Evolutionary conservation across 768 basidiomycete species (phyloP), one percentile per base, ranked within the genome.

Genomic region (Leccinum disarticulatum): DNA sequence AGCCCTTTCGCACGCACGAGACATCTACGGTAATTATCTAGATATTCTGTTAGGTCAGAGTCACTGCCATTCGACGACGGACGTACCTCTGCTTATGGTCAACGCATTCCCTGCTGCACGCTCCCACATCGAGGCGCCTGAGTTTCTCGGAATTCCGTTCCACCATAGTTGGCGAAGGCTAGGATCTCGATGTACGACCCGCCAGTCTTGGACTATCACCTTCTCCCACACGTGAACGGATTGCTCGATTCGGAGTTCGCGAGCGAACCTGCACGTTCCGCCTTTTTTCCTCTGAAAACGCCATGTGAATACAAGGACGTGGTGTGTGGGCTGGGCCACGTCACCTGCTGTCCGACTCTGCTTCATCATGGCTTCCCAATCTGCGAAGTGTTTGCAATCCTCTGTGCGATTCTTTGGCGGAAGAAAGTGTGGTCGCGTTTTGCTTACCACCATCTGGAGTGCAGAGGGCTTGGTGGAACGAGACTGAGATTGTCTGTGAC

Each of bases 321-420:
- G 27, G 4, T 25, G 27, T 47, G 19, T 13, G n/a, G 51, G 50
- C 31, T 43, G 63, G 49, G 31, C 59, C 13, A 11, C 9, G 74
- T 70, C 61, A 93, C 93, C 91, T 63, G 87, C 83, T 17, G 76
- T 73, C 55, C 88, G 85, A 75, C 90, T 93, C 49, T 79, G 85
- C 63, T 85, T 86, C 88, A 94, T 92, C 92, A 96, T 96, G 36
- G 80, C 74, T 68, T 92, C 84, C 89, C 93, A 95, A 69, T 90
- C 89, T 4, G 87, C 83, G 69, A 93, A 78, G 74, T 96, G 94
- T 64, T 88, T 95, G 53, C 79, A 73, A 68, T 95, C 93, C 73
- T 96, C 93, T 59, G 82, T 70, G 30, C 81, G 82, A 51, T 74
- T 76, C 70, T 96, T 96, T 6, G 93, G 93, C 25, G 94, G 94